Evolutionary conservation across 257 asterid genomes (phyloP).

Genomic region (Nicotiana attenuata): DNA sequence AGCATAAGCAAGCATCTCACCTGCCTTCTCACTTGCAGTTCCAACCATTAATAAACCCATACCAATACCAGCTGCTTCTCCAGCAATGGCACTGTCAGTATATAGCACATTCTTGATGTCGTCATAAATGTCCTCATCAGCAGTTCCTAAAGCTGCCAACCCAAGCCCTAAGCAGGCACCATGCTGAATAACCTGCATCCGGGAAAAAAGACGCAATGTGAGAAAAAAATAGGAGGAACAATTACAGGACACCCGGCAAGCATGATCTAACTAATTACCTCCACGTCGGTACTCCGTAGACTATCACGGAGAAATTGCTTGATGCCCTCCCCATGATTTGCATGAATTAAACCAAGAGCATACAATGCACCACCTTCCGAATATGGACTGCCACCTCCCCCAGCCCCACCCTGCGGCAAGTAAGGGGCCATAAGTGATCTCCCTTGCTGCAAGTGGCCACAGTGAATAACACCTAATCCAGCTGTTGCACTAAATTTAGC

Average conservation of each 20-base stretch:
- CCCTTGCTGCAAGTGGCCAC: conserved; percentile 94
- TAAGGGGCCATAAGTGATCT: conserved; percentile 98
- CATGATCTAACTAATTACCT: conserved; percentile 36
- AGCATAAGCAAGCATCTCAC: conserved; percentile 95
- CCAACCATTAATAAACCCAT: conserved; percentile 98
- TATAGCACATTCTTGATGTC: conserved; percentile 79
- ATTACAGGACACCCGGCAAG: neutral
- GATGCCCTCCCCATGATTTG: conserved; percentile 97
- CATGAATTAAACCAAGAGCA: conserved; percentile 95
- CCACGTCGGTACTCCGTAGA: conserved; percentile 70
- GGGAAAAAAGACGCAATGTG: neutral
- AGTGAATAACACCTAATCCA: conserved; percentile 94
- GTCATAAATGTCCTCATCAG: conserved; percentile 82
- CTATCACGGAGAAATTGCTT: conserved; percentile 91
- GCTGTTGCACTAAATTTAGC: conserved; percentile 98
- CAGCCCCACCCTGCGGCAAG: conserved; percentile 92
- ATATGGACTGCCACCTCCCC: conserved; percentile 92
- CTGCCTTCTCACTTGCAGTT: conserved; percentile 90
- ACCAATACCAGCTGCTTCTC: conserved; percentile 99
- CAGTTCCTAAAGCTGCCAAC: conserved; percentile 92
- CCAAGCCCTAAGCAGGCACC: conserved; percentile 99
- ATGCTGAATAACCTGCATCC: conserved; percentile 86
- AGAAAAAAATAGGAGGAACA: neutral
- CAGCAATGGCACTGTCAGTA: conserved; percentile 97
- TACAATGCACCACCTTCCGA: conserved; percentile 98